Base-by-base conservation (phyloP, 805 yeast species). In the Yarrowia osloensis region DNA sequence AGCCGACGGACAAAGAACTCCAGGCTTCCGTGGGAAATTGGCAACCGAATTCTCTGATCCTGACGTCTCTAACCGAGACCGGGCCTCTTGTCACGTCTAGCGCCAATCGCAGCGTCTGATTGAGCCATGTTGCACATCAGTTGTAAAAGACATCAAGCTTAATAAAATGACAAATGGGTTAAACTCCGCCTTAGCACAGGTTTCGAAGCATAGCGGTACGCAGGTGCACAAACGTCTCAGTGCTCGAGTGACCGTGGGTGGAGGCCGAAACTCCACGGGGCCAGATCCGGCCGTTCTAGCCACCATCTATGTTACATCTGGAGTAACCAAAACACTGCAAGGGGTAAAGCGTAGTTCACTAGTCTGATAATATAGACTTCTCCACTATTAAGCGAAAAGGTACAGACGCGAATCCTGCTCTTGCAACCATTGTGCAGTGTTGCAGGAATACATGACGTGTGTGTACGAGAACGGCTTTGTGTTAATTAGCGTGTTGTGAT, bases 111-210 rank as follows among this genome's bases (percentile, higher is more conserved):
- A 33, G 57, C 29, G 19, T 21, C 40, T 15, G 26, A 12, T 12
- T 22, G 57, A 50, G 40, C 57, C 57, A 50, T 50, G 57, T 33
- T 50, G 57, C 57, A 21, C 57, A 50, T 50, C 57, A 31, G 37
- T 50, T 21, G 12, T 4, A 50, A 3, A 28, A 28, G 7, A 28
- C 31, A 11, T 8, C 31, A 28, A 28, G 40, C 40, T 49, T 49
- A 49, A 29, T 31, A 26, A 24, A 2, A 11, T 11, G 37, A 19
- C 55, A 49, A 26, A 3, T 46, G 31, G 31, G 31, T 46, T 49
- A 29, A 7, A 11, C 39, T 50, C 19, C 15, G 39, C 6, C 21
- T 21, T 50, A 50, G 21, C 15, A 33, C 17, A 21, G 40, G 17
- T 33, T 21, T 33, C 12, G 9, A 22, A 35, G 21, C n/a, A 49